Evolutionary conservation across 805 yeast species (phyloP), one percentile per base, ranked within the genome.

Genomic region (Kodamaea neixiangensis): DNA sequence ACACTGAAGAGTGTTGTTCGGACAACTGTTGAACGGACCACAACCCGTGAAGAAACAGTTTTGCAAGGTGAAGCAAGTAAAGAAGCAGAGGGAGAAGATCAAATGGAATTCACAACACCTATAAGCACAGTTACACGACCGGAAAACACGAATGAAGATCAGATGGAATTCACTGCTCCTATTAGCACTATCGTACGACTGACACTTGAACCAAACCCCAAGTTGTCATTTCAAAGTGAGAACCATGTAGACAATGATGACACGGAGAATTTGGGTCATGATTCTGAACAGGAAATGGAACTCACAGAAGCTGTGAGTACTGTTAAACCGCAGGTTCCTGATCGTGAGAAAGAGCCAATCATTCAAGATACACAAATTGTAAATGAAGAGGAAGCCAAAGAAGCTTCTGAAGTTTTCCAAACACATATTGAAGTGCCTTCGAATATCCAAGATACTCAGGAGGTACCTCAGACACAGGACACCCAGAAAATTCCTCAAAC

Each of bases 271-370:
- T 25, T 13, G 11, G 31, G 3, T 3, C 19, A 47, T 18, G 40
- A 46, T 15, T 46, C 19, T 10, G 46, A 49, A 22, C 43, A 53
- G 17, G 35, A 49, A 2, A 52, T 52, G 54, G 53, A 54, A n/a
- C 17, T 51, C 3, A 49, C 53, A 13, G 35, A 49, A 14, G 40
- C 41, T 34, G 38, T 15, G 11, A 38, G 5, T 7, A 38, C 21
- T 18, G 15, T 25, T 9, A 25, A 25, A 25, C 31, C 31, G 11
- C 31, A 25, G 11, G 31, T 11, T 7, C 22, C 20, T 39, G 22
- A 17, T 14, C 18, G 2, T 9, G 38, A 38, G 3, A 38, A 38
- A 5, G 41, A 38, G 18, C 41, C 6, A 19, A 38, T 9, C 9
- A 19, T 6, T 14, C n/a, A n/a, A n/a, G 41, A 38, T 17, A 17